Evolutionary conservation across 345 rosid species (phyloP).

Genomic region (Euphorbia pulcherrima): DNA sequence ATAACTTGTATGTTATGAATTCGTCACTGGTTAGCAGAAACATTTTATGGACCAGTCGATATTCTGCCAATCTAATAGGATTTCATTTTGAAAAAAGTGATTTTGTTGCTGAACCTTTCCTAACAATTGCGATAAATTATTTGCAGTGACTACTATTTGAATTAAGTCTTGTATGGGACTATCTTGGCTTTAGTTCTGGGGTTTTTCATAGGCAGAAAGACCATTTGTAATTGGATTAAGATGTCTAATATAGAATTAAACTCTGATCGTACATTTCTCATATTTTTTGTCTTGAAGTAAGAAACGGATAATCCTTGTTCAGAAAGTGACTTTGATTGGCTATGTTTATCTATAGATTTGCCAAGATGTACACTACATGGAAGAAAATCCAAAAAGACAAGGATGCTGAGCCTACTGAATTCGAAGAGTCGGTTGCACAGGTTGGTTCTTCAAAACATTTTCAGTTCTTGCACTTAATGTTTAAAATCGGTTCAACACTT

Average conservation of each 20-base stretch:
- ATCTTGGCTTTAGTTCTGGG: background rate
- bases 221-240: background rate
- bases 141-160: background rate
- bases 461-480: background rate
- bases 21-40: no score
- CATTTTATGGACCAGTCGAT: no score
- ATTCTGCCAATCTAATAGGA: no score
- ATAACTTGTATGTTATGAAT: no score
- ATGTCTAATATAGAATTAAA: background rate
- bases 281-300: background rate
- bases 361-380: slow-evolving; percentile 68
- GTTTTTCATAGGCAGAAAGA: background rate
- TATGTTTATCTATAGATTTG: slow-evolving; percentile 30
- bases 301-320: background rate
- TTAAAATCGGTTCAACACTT: background rate
- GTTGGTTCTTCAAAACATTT: slow-evolving; percentile 16
- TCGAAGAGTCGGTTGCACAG: slow-evolving; percentile 87
- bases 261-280: background rate
- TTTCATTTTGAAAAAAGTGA: background rate
- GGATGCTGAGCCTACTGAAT: slow-evolving; percentile 77
- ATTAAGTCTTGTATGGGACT: background rate
- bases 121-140: background rate
- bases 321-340: background rate
- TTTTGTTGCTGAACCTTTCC: background rate
- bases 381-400: slow-evolving; percentile 83